Evolutionary conservation across 768 basidiomycete species (phyloP).

Genomic region (Leccinum rimulosum): DNA sequence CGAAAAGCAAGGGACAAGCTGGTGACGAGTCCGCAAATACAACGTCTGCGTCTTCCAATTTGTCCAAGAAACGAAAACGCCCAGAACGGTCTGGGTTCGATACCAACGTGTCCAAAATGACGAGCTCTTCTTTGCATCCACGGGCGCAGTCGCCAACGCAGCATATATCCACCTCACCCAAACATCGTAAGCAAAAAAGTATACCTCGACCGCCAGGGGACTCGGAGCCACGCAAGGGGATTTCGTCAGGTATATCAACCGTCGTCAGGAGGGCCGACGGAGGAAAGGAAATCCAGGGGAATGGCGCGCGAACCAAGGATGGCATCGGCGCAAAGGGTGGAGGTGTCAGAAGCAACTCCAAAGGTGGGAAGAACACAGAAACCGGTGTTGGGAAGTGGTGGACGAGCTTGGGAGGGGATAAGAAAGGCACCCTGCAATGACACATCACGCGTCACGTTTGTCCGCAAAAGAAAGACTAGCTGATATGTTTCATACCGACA

Average conservation of each 20-base stretch:
- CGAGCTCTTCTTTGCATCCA: background rate
- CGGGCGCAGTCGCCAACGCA: background rate
- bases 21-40: background rate
- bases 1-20: background rate
- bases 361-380: background rate
- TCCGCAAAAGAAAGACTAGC: background rate
- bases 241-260: conserved; percentile 62
- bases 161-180: background rate
- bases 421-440: conserved; percentile 8
- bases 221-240: conserved; percentile 42
- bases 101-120: background rate
- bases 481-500: no score
- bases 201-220: background rate
- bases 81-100: background rate
- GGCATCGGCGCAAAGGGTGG: conserved; percentile 13
- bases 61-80: conserved; percentile 18
- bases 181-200: background rate
- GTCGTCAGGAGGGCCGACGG: conserved; percentile 36
- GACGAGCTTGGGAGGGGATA: conserved; percentile 37
- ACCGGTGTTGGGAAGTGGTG: conserved; percentile 38
- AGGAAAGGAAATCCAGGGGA: conserved; percentile 10
- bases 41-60: background rate
- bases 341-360: background rate
- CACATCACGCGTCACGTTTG: background rate
- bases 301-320: background rate